Evolutionary conservation across 2,329 filamentous ascomycete species (phyloP), one percentile per base, ranked within the genome.

Genomic region (Curvularia spicifera): DNA sequence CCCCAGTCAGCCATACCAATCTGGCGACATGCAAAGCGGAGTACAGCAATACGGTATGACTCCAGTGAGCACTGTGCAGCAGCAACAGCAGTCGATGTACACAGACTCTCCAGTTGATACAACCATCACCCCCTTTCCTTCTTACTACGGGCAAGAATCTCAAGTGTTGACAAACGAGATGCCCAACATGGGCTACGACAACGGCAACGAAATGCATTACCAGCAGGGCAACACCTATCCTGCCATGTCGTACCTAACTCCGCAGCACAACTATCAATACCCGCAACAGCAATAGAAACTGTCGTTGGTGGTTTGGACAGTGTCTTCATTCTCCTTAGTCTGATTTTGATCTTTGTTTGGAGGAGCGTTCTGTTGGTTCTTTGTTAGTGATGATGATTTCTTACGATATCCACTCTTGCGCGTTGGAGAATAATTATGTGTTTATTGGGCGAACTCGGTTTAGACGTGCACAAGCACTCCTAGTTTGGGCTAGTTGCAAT

Each of bases 61-160:
- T 9, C 68, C 72, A 9, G 62, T 72, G 5, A 72, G 73, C 22
- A 65, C 68, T 6, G 59, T 74, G 50, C 69, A 70, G 51, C 69
- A 67, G 33, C 69, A 70, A 40, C 70, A 70, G 40, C 70, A 73
- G 45, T 48, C 67, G 2, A 60, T 75, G 28, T 77, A 75, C 48
- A 74, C 71, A 13, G 68, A 74, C 29, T 77, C 75, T n/a, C 76
- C 76, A 0, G 66, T 77, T 5, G 75, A 78, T 31, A 68, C 72
- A 13, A 71, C 69, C 2, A 60, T 64, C 7, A 75, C 63, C 37
- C 55, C 55, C 18, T 71, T 72, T 28, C 72, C 69, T 26, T 72
- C 66, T 29, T 76, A 76, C 54, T 76, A 72, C 31, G 64, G 69
- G 2, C 69, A 71, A 52, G 72, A 76, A 47, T 66, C 70, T 31